Evolutionary conservation across 176 grass and related monocot species (phyloP).

Genomic region (Oryza coarctata): DNA sequence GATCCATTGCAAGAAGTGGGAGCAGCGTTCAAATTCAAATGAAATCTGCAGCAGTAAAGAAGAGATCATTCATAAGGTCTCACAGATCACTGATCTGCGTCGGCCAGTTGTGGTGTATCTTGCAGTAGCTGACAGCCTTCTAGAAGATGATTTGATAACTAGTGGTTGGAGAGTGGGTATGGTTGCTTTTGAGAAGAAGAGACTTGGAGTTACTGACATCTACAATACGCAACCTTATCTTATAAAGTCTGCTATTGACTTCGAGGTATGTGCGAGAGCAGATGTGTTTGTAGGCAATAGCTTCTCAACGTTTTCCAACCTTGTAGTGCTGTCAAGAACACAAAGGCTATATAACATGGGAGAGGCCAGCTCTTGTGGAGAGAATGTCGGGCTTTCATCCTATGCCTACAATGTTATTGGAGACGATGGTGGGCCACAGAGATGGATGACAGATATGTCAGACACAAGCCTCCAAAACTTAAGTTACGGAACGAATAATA

Average conservation of each 20-base stretch:
- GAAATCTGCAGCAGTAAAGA: conserved; percentile 96
- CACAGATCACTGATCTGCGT: conserved; percentile 67
- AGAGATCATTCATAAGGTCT: conserved; percentile 89
- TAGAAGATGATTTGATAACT: conserved; percentile 85
- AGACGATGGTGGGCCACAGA: conserved; percentile 52
- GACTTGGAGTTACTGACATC: conserved; percentile 70
- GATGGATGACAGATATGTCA: conserved; percentile 88
- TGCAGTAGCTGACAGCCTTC: conserved; percentile 90
- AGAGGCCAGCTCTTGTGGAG: conserved; percentile 58
- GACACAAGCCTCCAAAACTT: conserved; percentile 66
- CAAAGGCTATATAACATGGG: conserved; percentile 64
- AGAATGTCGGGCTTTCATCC: conserved; percentile 49
- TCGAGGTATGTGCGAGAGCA: conserved; percentile 83
- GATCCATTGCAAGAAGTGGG: conserved; percentile 99
- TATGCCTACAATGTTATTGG: conserved; percentile 89
- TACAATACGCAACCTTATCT: conserved; percentile 82
- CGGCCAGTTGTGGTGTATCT: conserved; percentile 79
- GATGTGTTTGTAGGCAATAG: conserved; percentile 92
- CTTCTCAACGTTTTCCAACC: conserved; percentile 96
- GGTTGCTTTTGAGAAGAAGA: conserved; percentile 92
- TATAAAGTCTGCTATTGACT: conserved; percentile 97
- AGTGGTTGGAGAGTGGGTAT: conserved; percentile 90
- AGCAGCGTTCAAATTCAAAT: conserved; percentile 60
- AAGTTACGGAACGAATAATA: conserved; percentile 83
- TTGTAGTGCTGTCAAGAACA: conserved; percentile 84